phyloP scores from a whole-genome alignment of 495 filamentous ascomycete species.

The Letharia lupina region DNA sequence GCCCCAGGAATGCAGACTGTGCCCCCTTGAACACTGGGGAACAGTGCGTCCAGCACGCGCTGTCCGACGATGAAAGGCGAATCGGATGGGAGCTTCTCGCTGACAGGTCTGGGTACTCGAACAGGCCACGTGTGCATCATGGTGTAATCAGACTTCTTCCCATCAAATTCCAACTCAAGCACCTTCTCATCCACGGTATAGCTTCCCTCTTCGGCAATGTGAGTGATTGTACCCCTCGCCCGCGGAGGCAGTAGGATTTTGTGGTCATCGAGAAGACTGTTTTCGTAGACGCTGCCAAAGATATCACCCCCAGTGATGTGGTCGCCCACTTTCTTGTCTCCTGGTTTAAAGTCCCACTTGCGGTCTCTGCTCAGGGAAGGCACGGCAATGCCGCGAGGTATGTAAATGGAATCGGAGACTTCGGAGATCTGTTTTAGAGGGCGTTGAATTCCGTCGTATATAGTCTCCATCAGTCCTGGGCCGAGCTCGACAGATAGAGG shows the following conservation, averaged over 20 bases:
- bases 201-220: conserved; percentile 75
- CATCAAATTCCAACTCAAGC: conserved; percentile 93
- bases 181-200: conserved; percentile 94
- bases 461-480: conserved; percentile 95
- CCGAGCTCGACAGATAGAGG: conserved; percentile 95
- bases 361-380: conserved; percentile 79
- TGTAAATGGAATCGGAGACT: conserved; percentile 80
- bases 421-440: conserved; percentile 78
- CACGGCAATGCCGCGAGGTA: conserved; percentile 86
- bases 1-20: conserved; percentile 97
- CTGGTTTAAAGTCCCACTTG: conserved; percentile 92
- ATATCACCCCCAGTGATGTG: conserved; percentile 94
- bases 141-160: conserved; percentile 78
- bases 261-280: conserved; percentile 90
- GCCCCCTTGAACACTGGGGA: conserved; percentile 92
- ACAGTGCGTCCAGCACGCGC: conserved; percentile 93
- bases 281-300: conserved; percentile 90
- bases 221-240: conserved; percentile 83
- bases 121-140: conserved; percentile 99
- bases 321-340: conserved; percentile 81
- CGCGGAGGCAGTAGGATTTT: conserved; percentile 92
- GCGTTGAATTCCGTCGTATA: conserved; percentile 98
- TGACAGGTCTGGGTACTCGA: conserved; percentile 82
- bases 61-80: conserved; percentile 92
- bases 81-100: conserved; percentile 81